A percentile compares a stretch with the other conserved stretches of the same genome.
These are phyloP conservation scores for Aspergillus kassunensis DNA, from an alignment of 495 filamentous ascomycete genomes.

Conservation along the genomic window DNA sequence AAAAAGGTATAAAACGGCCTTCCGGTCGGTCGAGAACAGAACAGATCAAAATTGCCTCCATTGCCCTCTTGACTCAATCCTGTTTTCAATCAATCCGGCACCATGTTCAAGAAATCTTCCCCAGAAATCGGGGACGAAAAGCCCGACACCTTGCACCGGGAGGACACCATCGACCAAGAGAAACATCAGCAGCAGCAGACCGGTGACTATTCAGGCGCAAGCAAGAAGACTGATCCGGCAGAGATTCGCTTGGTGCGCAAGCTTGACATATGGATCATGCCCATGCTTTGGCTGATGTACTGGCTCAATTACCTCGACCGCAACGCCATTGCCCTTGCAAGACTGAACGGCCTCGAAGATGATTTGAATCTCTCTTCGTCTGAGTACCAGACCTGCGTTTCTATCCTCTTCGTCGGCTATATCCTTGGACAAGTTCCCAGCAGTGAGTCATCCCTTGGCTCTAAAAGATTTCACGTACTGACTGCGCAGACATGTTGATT, in stretches of 20 bases:
- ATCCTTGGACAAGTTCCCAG: conserved; percentile 19
- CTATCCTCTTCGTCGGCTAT: conserved; percentile 51
- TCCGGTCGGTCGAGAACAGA: background rate
- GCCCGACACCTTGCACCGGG: conserved; percentile 3
- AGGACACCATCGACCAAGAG: conserved; percentile 3
- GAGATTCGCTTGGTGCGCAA: conserved; percentile 47
- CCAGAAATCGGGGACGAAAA: background rate
- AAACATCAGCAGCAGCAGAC: background rate
- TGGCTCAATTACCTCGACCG: conserved; percentile 47
- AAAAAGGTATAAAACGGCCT: background rate
- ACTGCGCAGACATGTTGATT: conserved; percentile 47
- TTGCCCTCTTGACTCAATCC: background rate
- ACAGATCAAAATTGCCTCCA: background rate
- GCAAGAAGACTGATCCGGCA: conserved; percentile 34
- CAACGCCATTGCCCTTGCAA: conserved; percentile 26
- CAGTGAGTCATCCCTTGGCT: conserved; percentile 10
- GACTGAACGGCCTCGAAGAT: conserved; percentile 35
- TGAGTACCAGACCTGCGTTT: conserved; percentile 50
- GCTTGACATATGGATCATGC: conserved; percentile 46
- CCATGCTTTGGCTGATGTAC: conserved; percentile 46
- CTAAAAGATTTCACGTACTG: conserved; percentile 26
- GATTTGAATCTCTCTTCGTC: conserved; percentile 37
- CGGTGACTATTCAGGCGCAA: conserved; percentile 38
- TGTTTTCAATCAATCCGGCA: background rate
- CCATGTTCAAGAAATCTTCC: conserved; percentile 1